Percentiles rank a stretch among this genome's conserved stretches.
phyloP scores from a whole-genome alignment of 768 basidiomycete genomes.

The Trametes cinnabarina region DNA sequence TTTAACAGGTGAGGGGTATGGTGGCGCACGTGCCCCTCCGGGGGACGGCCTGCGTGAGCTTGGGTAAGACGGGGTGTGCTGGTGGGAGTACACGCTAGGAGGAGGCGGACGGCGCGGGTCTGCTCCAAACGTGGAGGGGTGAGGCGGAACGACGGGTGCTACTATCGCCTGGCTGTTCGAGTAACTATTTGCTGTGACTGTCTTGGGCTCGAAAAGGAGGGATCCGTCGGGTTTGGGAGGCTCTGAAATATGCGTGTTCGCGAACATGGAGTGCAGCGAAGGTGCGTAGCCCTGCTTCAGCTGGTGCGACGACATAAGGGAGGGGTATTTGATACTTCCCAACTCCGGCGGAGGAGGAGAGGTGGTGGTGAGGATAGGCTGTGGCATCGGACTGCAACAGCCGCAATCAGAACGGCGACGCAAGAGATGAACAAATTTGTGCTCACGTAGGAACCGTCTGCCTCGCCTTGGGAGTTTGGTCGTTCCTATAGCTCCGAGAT shows the following conservation, averaged over 20 bases:
- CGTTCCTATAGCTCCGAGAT: slow-evolving; percentile 18
- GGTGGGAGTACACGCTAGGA: slow-evolving; percentile 7
- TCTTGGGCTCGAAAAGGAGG: slow-evolving; percentile 41
- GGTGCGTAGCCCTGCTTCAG: slow-evolving; percentile 75
- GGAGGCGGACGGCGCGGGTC: slow-evolving; percentile 9
- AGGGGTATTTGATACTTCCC: slow-evolving; percentile 55
- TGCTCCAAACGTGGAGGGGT: slow-evolving; percentile 18
- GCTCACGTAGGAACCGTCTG: slow-evolving; percentile 20
- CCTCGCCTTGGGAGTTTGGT: slow-evolving; percentile 25
- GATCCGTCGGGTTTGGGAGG: slow-evolving; percentile 38
- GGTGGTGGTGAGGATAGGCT: slow-evolving; percentile 67
- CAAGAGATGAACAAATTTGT: too few species aligned
- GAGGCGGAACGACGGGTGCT: slow-evolving; percentile 21
- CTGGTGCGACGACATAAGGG: slow-evolving; percentile 79
- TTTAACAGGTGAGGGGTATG: slow-evolving; percentile 31
- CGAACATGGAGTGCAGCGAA: slow-evolving; percentile 75
- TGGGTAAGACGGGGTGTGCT: slow-evolving; percentile 5
- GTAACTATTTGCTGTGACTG: slow-evolving; percentile 15
- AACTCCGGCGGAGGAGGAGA: slow-evolving; percentile 59
- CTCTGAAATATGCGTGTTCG: slow-evolving; percentile 23
- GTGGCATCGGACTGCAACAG: slow-evolving; percentile 29
- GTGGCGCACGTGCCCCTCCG: slow-evolving; percentile 20
- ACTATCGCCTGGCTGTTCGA: slow-evolving; percentile 31
- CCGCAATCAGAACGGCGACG: too few species aligned
- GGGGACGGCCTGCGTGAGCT: slow-evolving; percentile 23